Conservation (phyloP, 75 land plant genomes). For the Pseudotsuga menziesii region DNA sequence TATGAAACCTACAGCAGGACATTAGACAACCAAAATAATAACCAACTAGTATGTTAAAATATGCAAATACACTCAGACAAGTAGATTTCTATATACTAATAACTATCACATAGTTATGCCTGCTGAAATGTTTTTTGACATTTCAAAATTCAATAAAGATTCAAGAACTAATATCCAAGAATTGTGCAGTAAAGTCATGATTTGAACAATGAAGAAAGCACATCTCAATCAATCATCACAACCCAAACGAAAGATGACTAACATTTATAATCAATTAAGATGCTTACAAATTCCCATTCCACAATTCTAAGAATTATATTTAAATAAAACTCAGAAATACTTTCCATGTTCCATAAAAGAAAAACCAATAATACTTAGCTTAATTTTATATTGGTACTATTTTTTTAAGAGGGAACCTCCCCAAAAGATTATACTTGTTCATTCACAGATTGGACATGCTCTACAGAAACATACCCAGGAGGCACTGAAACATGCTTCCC, state of each 20-base stretch:
- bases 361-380: neutral
- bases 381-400: too few species aligned
- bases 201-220: neutral
- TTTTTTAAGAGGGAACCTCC: neutral
- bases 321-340: neutral
- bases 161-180: neutral
- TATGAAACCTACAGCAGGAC: conserved; percentile 43
- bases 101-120: too few species aligned
- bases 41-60: neutral
- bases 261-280: neutral
- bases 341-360: neutral
- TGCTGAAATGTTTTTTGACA: neutral
- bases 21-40: neutral
- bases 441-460: conserved; percentile 29
- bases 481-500: conserved; percentile 11
- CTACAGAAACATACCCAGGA: conserved; percentile 12
- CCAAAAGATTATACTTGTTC: conserved; percentile 30
- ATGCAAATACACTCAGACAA: too few species aligned
- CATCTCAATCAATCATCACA: neutral
- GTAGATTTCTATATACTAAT: too few species aligned
- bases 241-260: neutral
- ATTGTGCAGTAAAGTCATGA: conserved; percentile 1
- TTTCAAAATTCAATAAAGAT: neutral
- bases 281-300: neutral
- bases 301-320: neutral